These are phyloP conservation scores for Diaporthe ampelina DNA, from an alignment of 2,329 filamentous ascomycete species.

Conservation along the genomic window DNA sequence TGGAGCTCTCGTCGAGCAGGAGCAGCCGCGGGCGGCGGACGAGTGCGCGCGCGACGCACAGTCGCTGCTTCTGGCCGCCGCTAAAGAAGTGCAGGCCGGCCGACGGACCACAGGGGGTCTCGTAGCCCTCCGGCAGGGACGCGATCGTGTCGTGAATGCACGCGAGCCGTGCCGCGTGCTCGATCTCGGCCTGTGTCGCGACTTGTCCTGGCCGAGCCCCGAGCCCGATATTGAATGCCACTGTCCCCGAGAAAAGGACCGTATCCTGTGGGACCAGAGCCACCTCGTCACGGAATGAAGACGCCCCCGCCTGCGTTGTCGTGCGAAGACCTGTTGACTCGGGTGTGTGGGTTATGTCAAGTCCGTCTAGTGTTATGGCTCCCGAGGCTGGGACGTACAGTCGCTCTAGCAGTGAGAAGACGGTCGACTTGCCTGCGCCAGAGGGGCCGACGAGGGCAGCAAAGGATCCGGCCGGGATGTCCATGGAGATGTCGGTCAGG, in stretches of 20 bases:
- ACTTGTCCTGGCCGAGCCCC: too few relatives aligned
- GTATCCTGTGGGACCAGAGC: slow-evolving; percentile 71
- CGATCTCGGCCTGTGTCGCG: too few relatives aligned
- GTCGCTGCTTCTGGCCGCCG: too few relatives aligned
- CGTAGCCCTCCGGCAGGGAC: too few relatives aligned
- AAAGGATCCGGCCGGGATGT: slow-evolving; percentile 71
- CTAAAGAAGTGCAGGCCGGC: too few relatives aligned
- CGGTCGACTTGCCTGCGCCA: slow-evolving; percentile 77
- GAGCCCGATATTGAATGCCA: too few relatives aligned
- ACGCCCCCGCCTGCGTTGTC: slow-evolving; percentile 41
- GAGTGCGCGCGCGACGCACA: too few relatives aligned
- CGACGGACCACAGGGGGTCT: too few relatives aligned
- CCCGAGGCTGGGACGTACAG: slow-evolving; percentile 62
- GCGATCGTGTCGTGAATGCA: too few relatives aligned
- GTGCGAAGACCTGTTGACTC: slow-evolving; percentile 51
- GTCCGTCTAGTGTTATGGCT: slow-evolving; percentile 59
- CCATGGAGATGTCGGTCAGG: slow-evolving; percentile 68
- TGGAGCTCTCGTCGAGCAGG: too few relatives aligned
- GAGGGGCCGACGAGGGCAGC: slow-evolving; percentile 75
- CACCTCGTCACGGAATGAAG: slow-evolving; percentile 63
- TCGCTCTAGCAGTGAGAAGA: slow-evolving; percentile 68
- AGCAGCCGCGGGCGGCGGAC: too few relatives aligned
- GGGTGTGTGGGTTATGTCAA: slow-evolving; percentile 59
- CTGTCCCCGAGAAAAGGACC: slow-evolving; percentile 44
- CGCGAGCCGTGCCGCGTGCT: too few relatives aligned